Evolutionary conservation across 495 filamentous ascomycete species (phyloP).

Genomic region (Rusavskia elegans): DNA sequence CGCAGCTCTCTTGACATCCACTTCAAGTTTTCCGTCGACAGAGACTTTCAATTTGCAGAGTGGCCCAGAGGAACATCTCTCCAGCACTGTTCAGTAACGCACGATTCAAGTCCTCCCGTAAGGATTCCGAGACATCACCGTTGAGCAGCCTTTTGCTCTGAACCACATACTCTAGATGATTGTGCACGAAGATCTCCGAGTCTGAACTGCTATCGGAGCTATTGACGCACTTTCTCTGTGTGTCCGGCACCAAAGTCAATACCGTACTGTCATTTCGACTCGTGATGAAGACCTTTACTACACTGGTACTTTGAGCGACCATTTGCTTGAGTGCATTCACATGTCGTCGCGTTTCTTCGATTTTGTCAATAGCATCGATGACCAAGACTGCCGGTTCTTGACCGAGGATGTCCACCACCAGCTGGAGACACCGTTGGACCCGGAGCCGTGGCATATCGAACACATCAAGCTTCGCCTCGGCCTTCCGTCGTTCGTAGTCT

Average conservation of each 20-base stretch:
- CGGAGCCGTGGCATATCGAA: conserved; percentile 5
- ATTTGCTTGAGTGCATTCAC: conserved; percentile 18
- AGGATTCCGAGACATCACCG: background rate
- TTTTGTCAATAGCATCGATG: conserved; percentile 33
- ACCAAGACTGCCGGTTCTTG: conserved; percentile 18
- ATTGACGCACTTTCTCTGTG: conserved; percentile 18
- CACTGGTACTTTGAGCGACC: conserved; percentile 13
- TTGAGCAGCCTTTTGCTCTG: conserved; percentile 6
- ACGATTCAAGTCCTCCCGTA: background rate
- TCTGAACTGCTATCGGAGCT: conserved; percentile 17
- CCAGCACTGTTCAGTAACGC: background rate
- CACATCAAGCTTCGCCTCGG: background rate
- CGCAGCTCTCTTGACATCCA: background rate
- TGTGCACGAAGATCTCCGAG: conserved; percentile 17
- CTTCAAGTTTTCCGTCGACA: background rate
- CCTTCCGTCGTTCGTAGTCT: background rate
- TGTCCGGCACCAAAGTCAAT: conserved; percentile 7
- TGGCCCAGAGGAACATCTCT: conserved; percentile 3
- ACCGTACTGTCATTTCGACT: conserved; percentile 26
- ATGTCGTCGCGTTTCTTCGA: conserved; percentile 15
- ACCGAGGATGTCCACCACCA: conserved; percentile 11
- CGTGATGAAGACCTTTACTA: conserved; percentile 28
- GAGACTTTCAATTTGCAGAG: conserved; percentile 1
- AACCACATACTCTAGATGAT: conserved; percentile 12
- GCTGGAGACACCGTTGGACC: conserved; percentile 11